phyloP scores from a whole-genome alignment of 2,329 filamentous ascomycete genomes.

The Nothophoma quercina region DNA sequence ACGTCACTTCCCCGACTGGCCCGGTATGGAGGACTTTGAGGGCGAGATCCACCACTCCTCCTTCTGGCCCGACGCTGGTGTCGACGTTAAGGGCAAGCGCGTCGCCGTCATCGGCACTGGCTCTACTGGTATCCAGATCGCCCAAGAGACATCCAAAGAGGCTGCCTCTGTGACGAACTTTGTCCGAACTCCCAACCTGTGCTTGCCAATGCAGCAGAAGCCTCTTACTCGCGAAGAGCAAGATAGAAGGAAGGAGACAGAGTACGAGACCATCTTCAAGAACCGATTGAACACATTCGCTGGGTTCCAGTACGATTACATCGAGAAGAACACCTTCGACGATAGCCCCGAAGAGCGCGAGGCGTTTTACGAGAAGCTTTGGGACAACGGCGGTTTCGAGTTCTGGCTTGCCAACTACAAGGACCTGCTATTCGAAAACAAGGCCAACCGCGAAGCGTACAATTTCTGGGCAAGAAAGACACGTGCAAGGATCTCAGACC shows the following conservation, averaged over 20 bases:
- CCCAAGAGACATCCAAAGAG: conserved; percentile 65
- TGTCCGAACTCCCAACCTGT: conserved; percentile 72
- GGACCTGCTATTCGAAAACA: conserved; percentile 51
- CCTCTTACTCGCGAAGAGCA: conserved; percentile 61
- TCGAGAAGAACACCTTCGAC: conserved; percentile 62
- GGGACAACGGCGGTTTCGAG: conserved; percentile 50
- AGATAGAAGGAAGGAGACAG: conserved; percentile 49
- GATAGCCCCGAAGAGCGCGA: conserved; percentile 54
- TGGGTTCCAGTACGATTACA: conserved; percentile 66
- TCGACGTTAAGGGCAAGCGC: conserved; percentile 66
- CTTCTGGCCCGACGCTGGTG: conserved; percentile 65
- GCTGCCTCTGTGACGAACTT: conserved; percentile 65
- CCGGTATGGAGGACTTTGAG: conserved; percentile 66
- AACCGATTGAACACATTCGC: conserved; percentile 62
- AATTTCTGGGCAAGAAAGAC: conserved; percentile 58
- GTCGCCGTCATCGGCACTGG: conserved; percentile 71
- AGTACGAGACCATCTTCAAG: conserved; percentile 59
- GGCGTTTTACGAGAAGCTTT: conserved; percentile 53
- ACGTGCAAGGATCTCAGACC: conserved; percentile 52
- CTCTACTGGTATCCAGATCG: conserved; percentile 69
- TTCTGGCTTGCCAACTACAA: conserved; percentile 55
- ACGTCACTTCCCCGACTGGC: conserved; percentile 67
- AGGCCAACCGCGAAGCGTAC: conserved; percentile 55
- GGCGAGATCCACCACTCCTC: conserved; percentile 67
- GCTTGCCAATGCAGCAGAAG: conserved; percentile 66